These are phyloP conservation scores for Chenopodium formosanum DNA, from an alignment of 148 eudicot species.

Conservation along the genomic window DNA sequence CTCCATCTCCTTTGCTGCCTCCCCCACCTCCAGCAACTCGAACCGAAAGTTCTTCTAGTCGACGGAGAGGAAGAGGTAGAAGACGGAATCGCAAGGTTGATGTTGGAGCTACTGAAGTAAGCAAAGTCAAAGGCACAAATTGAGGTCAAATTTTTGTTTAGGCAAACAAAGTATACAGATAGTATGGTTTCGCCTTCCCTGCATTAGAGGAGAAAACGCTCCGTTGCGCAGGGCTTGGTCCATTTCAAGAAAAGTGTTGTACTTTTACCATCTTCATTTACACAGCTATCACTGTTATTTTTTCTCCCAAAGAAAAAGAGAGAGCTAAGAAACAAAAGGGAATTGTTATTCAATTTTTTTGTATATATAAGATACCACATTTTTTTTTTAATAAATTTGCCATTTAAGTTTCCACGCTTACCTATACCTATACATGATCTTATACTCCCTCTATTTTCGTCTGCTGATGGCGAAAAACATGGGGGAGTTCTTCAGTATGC, in stretches of 20 bases:
- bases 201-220: neutral
- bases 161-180: conserved; percentile 23
- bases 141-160: conserved; percentile 25
- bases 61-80: conserved; percentile 53
- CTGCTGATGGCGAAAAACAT: too few relatives aligned
- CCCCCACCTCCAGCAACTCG: conserved; percentile 26
- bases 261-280: conserved; percentile 26
- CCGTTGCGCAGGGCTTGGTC: conserved; percentile 20
- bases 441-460: neutral
- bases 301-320: conserved; percentile 14
- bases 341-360: conserved; percentile 31
- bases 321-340: conserved; percentile 12
- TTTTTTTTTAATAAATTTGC: conserved; percentile 20
- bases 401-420: neutral
- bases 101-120: conserved; percentile 38
- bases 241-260: conserved; percentile 16
- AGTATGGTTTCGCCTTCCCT: conserved; percentile 24
- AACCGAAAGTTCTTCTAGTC: conserved; percentile 29
- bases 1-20: conserved; percentile 23
- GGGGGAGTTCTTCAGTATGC: too few relatives aligned
- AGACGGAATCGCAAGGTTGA: conserved; percentile 73
- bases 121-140: conserved; percentile 22
- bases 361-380: conserved; percentile 29
- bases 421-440: neutral
- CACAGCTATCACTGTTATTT: conserved; percentile 24